Evolutionary conservation across 805 yeast genomes (phyloP).

Genomic region (Teunomyces atbi): DNA sequence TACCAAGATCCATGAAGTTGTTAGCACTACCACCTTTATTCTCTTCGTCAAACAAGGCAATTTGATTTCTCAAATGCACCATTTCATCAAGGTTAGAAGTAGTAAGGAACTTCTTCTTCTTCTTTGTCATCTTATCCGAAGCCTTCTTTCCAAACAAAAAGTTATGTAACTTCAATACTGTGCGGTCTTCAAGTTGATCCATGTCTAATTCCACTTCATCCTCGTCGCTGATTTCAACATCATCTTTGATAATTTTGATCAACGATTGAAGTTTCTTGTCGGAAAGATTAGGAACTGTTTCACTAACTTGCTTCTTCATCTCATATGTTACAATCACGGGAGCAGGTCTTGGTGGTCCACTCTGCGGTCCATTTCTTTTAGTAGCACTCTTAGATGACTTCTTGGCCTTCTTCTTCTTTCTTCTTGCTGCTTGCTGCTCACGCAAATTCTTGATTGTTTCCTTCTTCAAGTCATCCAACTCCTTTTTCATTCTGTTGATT

Average conservation of each 20-base stretch:
- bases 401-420: conserved; percentile 41
- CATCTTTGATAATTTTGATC: conserved; percentile 79
- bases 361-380: conserved; percentile 8
- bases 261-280: conserved; percentile 83
- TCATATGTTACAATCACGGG: conserved; percentile 70
- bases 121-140: conserved; percentile 40
- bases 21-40: conserved; percentile 11
- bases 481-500: conserved; percentile 78
- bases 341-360: conserved; percentile 13
- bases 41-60: conserved; percentile 43
- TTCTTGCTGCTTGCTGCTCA: conserved; percentile 58
- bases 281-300: conserved; percentile 71
- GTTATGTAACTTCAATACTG: conserved; percentile 79
- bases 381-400: conserved; percentile 17
- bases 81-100: conserved; percentile 48
- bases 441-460: conserved; percentile 68
- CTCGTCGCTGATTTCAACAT: conserved; percentile 59
- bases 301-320: conserved; percentile 93
- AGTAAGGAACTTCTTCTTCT: conserved; percentile 37
- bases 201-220: conserved; percentile 92
- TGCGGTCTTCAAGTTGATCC: conserved; percentile 84
- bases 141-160: conserved; percentile 57
- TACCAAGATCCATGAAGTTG: conserved; percentile 30
- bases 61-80: conserved; percentile 59
- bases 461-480: conserved; percentile 76